Conservation (phyloP, 768 basidiomycete species). For the Hemileccinum impolitum region DNA sequence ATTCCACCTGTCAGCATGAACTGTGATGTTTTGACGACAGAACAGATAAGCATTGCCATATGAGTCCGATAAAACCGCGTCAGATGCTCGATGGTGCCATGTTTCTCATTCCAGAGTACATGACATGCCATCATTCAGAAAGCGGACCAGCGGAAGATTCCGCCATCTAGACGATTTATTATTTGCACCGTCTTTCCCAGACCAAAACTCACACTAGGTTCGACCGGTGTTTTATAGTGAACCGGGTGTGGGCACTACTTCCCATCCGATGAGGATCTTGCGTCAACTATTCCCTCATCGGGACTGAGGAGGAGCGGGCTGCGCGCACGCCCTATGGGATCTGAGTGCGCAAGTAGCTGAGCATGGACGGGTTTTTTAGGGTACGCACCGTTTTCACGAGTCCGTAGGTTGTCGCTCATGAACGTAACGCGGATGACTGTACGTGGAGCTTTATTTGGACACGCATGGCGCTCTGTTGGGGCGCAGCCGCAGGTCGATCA, state of each 20-base stretch:
- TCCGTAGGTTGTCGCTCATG: not conserved
- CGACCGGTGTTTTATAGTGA: constrained; percentile 1
- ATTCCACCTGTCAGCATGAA: constrained; percentile 5
- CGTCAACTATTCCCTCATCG: not conserved
- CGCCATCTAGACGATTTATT: constrained; percentile 3
- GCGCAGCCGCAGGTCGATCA: constrained; percentile 18
- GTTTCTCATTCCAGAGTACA: not conserved
- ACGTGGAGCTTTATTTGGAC: constrained; percentile 1
- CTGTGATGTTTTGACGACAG: constrained; percentile 5
- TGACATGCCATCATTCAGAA: not conserved
- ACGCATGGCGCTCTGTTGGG: not conserved
- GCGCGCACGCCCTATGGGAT: not conserved
- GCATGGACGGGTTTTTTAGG: not conserved
- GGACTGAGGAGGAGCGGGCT: not conserved
- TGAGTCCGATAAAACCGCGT: not conserved
- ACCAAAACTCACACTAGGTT: not conserved
- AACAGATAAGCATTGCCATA: constrained; percentile 1
- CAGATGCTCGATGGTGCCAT: no score
- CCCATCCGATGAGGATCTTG: constrained; percentile 2
- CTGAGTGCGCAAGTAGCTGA: not conserved
- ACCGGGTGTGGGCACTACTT: constrained; percentile 1
- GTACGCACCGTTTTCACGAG: not conserved
- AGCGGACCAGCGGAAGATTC: not conserved
- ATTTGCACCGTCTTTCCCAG: constrained; percentile 5
- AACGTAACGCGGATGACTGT: not conserved